These are phyloP conservation scores for Mycena crocata DNA, from an alignment of 768 basidiomycete species.

Conservation along the genomic window DNA sequence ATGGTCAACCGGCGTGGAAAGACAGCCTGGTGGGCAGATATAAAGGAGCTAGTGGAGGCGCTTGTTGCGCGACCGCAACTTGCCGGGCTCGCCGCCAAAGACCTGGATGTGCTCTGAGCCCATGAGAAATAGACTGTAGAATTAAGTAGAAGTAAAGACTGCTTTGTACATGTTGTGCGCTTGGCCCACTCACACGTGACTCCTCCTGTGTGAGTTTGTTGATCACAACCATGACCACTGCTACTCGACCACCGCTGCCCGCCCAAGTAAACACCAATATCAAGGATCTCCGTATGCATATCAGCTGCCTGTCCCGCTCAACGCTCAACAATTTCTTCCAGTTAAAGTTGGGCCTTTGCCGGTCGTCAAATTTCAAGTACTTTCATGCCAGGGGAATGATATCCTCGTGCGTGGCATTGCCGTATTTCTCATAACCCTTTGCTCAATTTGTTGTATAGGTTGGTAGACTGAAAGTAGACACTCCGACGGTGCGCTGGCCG, in stretches of 20 bases:
- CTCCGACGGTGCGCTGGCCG: slow-evolving; percentile 74
- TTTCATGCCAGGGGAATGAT: slow-evolving; percentile 87
- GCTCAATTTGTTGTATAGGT: slow-evolving; percentile 60
- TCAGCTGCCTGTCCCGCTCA: neutral
- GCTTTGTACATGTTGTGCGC: slow-evolving; percentile 16
- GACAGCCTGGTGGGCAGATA: slow-evolving; percentile 79
- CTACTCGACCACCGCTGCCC: slow-evolving; percentile 62
- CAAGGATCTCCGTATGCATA: slow-evolving; percentile 38
- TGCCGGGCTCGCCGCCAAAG: slow-evolving; percentile 47
- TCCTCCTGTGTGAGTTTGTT: slow-evolving; percentile 5
- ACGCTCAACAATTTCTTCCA: slow-evolving; percentile 31
- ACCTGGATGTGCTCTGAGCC: slow-evolving; percentile 35
- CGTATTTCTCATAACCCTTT: slow-evolving; percentile 8
- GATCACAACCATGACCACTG: slow-evolving; percentile 44
- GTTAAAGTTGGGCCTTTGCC: slow-evolving; percentile 60
- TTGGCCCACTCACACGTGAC: slow-evolving; percentile 36
- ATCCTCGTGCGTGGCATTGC: slow-evolving; percentile 70
- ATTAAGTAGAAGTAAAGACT: too few relatives aligned
- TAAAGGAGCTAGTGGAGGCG: slow-evolving; percentile 78
- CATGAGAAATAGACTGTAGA: slow-evolving; percentile 2
- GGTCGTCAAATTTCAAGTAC: slow-evolving; percentile 91
- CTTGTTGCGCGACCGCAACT: slow-evolving; percentile 76
- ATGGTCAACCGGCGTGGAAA: slow-evolving; percentile 90
- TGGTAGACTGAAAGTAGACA: slow-evolving; percentile 86
- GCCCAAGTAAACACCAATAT: slow-evolving; percentile 63